Base-by-base conservation (phyloP, 192 early-diverging fungal genomes). In the Allomyces macrogynus region DNA sequence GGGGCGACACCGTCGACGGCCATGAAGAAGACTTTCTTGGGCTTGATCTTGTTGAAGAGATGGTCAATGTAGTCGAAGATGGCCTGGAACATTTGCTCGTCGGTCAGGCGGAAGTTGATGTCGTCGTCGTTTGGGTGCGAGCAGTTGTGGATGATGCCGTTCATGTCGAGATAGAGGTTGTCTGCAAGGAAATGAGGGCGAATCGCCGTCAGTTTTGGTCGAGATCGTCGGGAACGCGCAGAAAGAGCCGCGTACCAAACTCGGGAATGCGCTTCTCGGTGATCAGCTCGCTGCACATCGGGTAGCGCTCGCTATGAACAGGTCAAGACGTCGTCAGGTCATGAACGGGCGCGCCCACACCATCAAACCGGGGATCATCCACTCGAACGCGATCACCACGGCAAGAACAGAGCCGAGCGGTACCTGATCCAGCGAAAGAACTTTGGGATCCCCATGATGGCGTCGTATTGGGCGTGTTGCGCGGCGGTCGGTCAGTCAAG, bases 91-190 rank as follows among this genome's bases (percentile, higher is more conserved):
- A 94, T 95, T 77, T 95, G 86, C 67, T 88, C 89, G 73, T 97
- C 94, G 1, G 92, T 89, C 25, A 93, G 80, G 44, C 90, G 82
- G 67, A 90, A 92, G 63, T 89, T 85, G 4, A 81, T 84, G 73
- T 91, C 87, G 68, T 81, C 81, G 67, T 93, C 89, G 73, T 95
- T 95, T 23, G 90, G 86, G 71, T 95, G 91, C 25, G 89, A 89
- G 76, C 93, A 98, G 69, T 91, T 88, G 74, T 96, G 95, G 73
- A 98, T 90, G 65, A 98, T 93, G 40, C 95, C 95, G 72, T 99
- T 99, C 93, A 99, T 94, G 69, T 98, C 95, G 78, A 97, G 77
- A 68, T 97, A 97, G 61, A 97, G 79, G 70, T 95, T 95, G 76
- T 96, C 93, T 81, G 79, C 64, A 65, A 74, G 10, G 77, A 24